Evolutionary conservation across 2,329 filamentous ascomycete genomes (phyloP).

Genomic region (Elsinoe batatas): DNA sequence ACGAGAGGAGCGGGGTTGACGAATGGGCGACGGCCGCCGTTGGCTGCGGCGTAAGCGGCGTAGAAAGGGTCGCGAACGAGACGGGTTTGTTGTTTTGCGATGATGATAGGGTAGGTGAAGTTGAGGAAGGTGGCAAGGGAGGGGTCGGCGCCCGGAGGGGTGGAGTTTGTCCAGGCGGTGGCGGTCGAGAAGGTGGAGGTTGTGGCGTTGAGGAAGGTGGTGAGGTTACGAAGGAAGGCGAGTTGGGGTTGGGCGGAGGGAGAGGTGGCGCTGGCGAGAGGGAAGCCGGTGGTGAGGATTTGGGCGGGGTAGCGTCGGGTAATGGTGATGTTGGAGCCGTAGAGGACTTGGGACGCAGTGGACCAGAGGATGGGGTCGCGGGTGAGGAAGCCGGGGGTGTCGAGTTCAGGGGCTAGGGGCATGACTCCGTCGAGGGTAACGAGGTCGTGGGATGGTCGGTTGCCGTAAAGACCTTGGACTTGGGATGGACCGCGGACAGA

Average conservation of each 20-base stretch:
- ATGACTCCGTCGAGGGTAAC: constrained; percentile 41
- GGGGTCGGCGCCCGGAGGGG: constrained; percentile 22
- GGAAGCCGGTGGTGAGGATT: constrained; percentile 36
- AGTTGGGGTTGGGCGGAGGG: constrained; percentile 32
- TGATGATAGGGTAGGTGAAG: constrained; percentile 38
- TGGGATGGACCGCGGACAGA: constrained; percentile 40
- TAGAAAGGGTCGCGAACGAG: constrained; percentile 42
- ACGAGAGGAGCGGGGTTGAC: constrained; percentile 40
- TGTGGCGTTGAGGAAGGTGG: constrained; percentile 33
- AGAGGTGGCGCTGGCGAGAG: constrained; percentile 25
- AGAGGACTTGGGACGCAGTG: constrained; percentile 36
- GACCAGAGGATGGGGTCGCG: constrained; percentile 37
- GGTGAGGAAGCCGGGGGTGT: constrained; percentile 39
- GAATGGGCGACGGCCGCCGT: constrained; percentile 39
- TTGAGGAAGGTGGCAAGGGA: constrained; percentile 32
- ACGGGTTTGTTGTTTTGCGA: constrained; percentile 38
- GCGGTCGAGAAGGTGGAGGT: constrained; percentile 30
- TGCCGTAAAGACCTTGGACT: constrained; percentile 42
- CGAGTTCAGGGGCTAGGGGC: constrained; percentile 38
- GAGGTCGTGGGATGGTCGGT: constrained; percentile 39
- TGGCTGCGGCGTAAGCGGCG: constrained; percentile 37
- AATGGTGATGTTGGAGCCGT: constrained; percentile 36
- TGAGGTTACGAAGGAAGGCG: constrained; percentile 36
- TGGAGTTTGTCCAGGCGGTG: constrained; percentile 28
- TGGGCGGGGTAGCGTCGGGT: constrained; percentile 33